Evolutionary conservation across 163 green algal species (phyloP).

Genomic region (Prototheca stagnorum): DNA sequence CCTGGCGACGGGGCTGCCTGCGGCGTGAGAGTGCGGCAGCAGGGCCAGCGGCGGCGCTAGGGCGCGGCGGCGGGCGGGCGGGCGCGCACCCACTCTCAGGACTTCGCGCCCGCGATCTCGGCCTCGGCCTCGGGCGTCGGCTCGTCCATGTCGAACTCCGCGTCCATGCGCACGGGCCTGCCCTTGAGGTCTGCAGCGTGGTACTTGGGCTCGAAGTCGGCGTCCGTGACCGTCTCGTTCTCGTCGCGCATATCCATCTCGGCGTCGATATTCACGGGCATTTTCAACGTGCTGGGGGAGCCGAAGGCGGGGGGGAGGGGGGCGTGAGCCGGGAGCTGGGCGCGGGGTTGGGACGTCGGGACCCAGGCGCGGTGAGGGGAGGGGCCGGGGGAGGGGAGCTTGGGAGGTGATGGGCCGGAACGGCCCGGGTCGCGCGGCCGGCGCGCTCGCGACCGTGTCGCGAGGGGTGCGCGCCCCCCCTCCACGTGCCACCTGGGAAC

Average conservation of each 20-base stretch:
- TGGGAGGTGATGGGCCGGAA: neutral
- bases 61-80: too few species aligned
- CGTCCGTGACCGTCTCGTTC: neutral
- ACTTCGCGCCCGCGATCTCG: too few species aligned
- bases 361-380: neutral
- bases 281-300: too few species aligned
- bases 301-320: too few species aligned
- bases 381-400: neutral
- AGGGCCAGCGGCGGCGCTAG: too few species aligned
- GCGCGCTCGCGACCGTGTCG: neutral
- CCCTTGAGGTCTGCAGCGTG: neutral
- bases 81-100: too few species aligned
- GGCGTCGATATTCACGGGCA: neutral
- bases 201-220: constrained; percentile 1
- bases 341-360: neutral
- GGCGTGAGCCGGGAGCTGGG: neutral
- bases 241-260: neutral
- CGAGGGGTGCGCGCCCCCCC: too few species aligned
- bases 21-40: too few species aligned
- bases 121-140: too few species aligned
- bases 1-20: too few species aligned
- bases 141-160: neutral
- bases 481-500: too few species aligned
- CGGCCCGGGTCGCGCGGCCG: neutral
- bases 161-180: neutral